Base-by-base conservation (phyloP, 2,329 filamentous ascomycete genomes). In the Raffaelea albimanens region DNA sequence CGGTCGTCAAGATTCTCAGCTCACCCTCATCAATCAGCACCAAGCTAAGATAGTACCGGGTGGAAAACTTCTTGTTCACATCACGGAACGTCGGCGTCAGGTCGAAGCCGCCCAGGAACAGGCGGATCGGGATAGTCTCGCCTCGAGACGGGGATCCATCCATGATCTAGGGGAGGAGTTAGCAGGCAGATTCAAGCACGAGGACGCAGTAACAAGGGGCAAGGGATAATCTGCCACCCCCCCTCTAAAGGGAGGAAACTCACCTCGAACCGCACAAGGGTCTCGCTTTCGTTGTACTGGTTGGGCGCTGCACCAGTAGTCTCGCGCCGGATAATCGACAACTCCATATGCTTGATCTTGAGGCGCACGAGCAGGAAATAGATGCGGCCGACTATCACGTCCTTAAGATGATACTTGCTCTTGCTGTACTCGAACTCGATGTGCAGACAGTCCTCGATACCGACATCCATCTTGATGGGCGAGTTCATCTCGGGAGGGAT, bases 391-490 rank as follows among this genome's bases (percentile, higher is more conserved):
- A 98, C 93, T 57, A 98, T 98, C 55, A 98, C 93, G 65, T 98
- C 93, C 70, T 98, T 98, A 50, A 98, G 79, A 61, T 98, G 93
- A 68, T 98, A 98, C 70, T 97, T 97, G 65, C 84, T 93, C 75
- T 98, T 98, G 68, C 87, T 95, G 72, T 98, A 98, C 69, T 98
- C 93, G 59, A 98, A 98, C 67, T 98, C 93, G 57, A 98, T 98
- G 69, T 98, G 93, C 58, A 98, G 73, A 65, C 93, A 98, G 71
- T 98, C 94, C 70, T 98, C 93, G 62, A 98, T 98, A 49, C 93
- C 93, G 50, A 98, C 93, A 64, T 98, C 93, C 93, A 98, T 98
- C 78, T 98, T 98, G 75, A 98, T 98, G 57, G 87, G 89, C 69
- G 82, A 90, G 74, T 97, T 98, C 67, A 89, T 94, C 78, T 98